Conservation (phyloP, 495 filamentous ascomycete genomes). For the Evernia prunastri region DNA sequence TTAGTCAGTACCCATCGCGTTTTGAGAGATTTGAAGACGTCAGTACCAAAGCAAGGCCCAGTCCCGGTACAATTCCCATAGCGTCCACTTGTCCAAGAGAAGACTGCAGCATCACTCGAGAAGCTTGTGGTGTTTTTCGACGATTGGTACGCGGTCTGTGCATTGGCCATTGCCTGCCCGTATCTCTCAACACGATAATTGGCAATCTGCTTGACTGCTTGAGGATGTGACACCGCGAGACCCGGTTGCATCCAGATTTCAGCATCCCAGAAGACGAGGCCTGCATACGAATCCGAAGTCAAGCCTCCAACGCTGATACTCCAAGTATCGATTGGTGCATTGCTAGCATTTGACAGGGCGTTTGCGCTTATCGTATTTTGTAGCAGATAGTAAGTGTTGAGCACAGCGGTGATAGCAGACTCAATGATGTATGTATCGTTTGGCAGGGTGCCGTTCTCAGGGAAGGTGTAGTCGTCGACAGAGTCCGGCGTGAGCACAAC, state of each 20-base stretch:
- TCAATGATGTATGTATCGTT: slow-evolving; percentile 51
- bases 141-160: slow-evolving; percentile 39
- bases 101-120: slow-evolving; percentile 48
- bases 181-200: slow-evolving; percentile 51
- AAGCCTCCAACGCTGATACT: slow-evolving; percentile 58
- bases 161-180: slow-evolving; percentile 47
- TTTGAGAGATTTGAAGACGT: slow-evolving; percentile 27
- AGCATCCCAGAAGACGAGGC: slow-evolving; percentile 60
- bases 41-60: slow-evolving; percentile 58
- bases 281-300: slow-evolving; percentile 56
- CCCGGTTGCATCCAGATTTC: slow-evolving; percentile 65
- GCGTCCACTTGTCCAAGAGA: slow-evolving; percentile 57
- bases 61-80: slow-evolving; percentile 61
- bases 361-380: slow-evolving; percentile 58
- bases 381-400: slow-evolving; percentile 62
- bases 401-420: slow-evolving; percentile 57
- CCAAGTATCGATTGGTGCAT: slow-evolving; percentile 45
- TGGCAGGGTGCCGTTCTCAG: slow-evolving; percentile 54
- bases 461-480: slow-evolving; percentile 55
- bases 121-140: slow-evolving; percentile 50
- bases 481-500: slow-evolving; percentile 47
- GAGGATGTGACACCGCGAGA: slow-evolving; percentile 51
- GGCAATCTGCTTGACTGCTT: slow-evolving; percentile 50
- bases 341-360: slow-evolving; percentile 35
- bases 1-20: not conserved